Percentiles rank a stretch among this genome's conserved stretches.
Evolutionary conservation across 140 eudicot genomes (phyloP).

Genomic region (Anethum foeniculum): DNA sequence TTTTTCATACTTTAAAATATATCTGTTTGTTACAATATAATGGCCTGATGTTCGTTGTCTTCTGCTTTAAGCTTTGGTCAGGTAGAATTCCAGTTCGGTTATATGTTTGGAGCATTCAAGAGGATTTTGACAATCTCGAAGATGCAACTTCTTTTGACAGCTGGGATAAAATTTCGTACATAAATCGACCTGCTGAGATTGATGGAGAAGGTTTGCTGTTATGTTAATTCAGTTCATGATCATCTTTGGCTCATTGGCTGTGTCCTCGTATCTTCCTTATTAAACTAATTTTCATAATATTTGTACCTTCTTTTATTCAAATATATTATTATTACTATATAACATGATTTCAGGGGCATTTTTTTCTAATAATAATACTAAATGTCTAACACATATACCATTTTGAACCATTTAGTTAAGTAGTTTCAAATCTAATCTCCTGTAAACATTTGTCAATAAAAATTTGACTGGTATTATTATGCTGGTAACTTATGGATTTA

Average conservation of each 20-base stretch:
- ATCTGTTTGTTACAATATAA: constrained; percentile 5
- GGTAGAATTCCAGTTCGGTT: constrained; percentile 89
- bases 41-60: constrained; percentile 14
- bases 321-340: neutral
- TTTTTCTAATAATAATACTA: neutral
- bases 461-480: neutral
- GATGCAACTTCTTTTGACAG: constrained; percentile 54
- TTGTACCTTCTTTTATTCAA: neutral
- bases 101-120: constrained; percentile 43
- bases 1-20: neutral
- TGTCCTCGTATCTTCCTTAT: neutral
- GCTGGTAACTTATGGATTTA: neutral
- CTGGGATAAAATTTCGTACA: constrained; percentile 82
- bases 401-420: neutral
- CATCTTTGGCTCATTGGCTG: too few species aligned
- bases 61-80: constrained; percentile 30
- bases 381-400: neutral
- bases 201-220: constrained; percentile 46
- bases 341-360: neutral
- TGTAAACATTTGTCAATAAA: neutral
- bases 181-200: constrained; percentile 84
- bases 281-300: neutral
- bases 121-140: constrained; percentile 65
- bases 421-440: neutral
- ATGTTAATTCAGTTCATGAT: neutral